Conservation (phyloP, 495 filamentous ascomycete genomes). For the Schizothecium vesticola region DNA sequence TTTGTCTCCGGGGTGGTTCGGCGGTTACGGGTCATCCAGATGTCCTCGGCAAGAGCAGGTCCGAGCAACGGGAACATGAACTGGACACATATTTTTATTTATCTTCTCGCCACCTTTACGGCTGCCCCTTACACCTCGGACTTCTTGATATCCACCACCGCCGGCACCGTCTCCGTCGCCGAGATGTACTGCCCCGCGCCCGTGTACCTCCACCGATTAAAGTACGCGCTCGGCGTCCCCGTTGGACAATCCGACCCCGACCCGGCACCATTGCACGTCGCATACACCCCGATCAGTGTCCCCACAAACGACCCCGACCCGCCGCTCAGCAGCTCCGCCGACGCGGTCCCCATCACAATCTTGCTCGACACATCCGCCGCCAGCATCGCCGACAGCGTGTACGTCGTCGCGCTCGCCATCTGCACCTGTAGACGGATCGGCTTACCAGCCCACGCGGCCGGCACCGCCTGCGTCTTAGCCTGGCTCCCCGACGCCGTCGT, state of each 20-base stretch:
- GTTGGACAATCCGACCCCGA: constrained; percentile 10
- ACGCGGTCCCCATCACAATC: constrained; percentile 8
- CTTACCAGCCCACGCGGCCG: constrained; percentile 8
- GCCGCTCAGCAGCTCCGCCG: constrained; percentile 13
- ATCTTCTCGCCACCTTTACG: background rate
- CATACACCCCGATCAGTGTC: constrained; percentile 14
- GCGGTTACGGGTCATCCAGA: background rate
- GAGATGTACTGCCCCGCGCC: constrained; percentile 6
- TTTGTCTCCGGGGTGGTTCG: background rate
- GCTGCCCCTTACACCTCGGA: background rate
- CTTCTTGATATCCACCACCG: background rate
- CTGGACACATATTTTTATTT: background rate
- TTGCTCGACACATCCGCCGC: constrained; percentile 1
- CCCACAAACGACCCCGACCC: constrained; percentile 14
- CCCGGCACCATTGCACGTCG: constrained; percentile 18
- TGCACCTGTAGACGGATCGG: constrained; percentile 13
- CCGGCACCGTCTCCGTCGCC: constrained; percentile 1
- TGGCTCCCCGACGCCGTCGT: constrained; percentile 9
- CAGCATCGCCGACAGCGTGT: constrained; percentile 13
- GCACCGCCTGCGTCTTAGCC: constrained; percentile 1
- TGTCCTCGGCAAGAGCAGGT: background rate
- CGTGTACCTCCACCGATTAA: constrained; percentile 16
- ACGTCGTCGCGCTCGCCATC: constrained; percentile 7
- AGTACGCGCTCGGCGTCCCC: constrained; percentile 12
- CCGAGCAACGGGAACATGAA: background rate